Base-by-base conservation (phyloP, 129 eudicot species). In the Solidago caesia region DNA sequence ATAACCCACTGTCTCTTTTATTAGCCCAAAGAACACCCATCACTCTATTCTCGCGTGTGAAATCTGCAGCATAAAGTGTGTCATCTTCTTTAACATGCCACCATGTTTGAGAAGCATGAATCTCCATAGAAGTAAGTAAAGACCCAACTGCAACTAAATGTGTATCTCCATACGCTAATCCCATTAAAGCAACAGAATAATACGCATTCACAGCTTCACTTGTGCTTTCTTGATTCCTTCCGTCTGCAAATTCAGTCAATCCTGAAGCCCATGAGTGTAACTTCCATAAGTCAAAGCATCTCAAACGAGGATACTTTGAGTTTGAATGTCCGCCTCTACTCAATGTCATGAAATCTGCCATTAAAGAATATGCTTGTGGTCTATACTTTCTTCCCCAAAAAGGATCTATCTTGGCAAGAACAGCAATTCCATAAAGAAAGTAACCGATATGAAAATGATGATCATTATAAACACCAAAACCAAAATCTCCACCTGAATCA, bases 231-330 rank as follows among this genome's bases (percentile, higher is more conserved):
- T 92, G 91, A 67, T 89, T 89, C 51, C 92, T 85, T 11, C 92
- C 90, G 72, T 89, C 93, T 48, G 88, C 89, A 72, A 87, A 89
- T 57, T 89, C 97, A 1, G 93, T 87, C 64, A 92, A 51, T 68
- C 97, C 96, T 12, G 87, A 84, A 41, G 97, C 96, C 97, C 96
- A 92, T 16, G 98, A 92, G 67, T 92, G 98, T 75, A 93, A 76
- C 70, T 89, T 89, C 89, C 93, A 92, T 74, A 86, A 75, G 70
- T 92, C 98, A 64, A 92, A 92, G 61, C 90, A 85, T 74, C 98
- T 87, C 79, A 89, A 69, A 5, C 96, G 91, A 7, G 96, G 74
- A 77, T 86, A 85, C 25, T 71, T 77, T 21, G 49, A 65, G 11
- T 65, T 65, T n/a, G 70, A 44, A 66, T 60, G 26, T 25, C 44